Evolutionary conservation across 176 grass and related monocot genomes (phyloP).

Genomic region (Carex littledalei): DNA sequence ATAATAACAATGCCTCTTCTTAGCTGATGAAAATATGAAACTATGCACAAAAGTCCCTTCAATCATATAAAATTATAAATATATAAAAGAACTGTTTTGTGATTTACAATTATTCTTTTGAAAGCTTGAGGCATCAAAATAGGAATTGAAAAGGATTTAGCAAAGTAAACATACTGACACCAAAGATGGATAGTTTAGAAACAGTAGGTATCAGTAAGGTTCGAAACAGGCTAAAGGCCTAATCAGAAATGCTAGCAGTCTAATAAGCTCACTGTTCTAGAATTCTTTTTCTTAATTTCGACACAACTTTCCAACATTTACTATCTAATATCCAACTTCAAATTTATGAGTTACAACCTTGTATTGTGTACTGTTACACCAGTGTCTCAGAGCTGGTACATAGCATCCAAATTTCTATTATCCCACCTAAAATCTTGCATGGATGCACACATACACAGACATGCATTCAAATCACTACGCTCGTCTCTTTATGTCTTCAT

Average conservation of each 20-base stretch:
- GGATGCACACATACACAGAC: not conserved
- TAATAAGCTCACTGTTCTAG: not conserved
- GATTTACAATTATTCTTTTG: too few relatives aligned
- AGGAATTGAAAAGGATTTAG: too few relatives aligned
- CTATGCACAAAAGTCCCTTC: too few relatives aligned
- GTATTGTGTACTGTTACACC: not conserved
- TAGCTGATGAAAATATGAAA: too few relatives aligned
- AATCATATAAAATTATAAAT: too few relatives aligned
- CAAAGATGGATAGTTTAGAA: too few relatives aligned
- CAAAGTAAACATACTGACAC: too few relatives aligned
- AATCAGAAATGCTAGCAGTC: too few relatives aligned
- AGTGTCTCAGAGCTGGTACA: not conserved
- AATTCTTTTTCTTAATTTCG: not conserved
- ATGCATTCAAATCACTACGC: not conserved
- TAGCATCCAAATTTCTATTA: not conserved
- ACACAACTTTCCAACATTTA: not conserved
- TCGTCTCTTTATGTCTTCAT: not conserved
- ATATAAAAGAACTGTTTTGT: too few relatives aligned
- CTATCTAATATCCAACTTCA: not conserved
- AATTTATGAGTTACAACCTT: not conserved
- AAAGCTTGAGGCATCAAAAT: too few relatives aligned
- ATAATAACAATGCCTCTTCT: too few relatives aligned
- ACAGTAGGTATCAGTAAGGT: not conserved
- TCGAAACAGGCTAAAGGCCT: not conserved
- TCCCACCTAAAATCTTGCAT: not conserved